Base-by-base conservation (phyloP, 2,329 filamentous ascomycete species). In the Cladophialophora yegresii region DNA sequence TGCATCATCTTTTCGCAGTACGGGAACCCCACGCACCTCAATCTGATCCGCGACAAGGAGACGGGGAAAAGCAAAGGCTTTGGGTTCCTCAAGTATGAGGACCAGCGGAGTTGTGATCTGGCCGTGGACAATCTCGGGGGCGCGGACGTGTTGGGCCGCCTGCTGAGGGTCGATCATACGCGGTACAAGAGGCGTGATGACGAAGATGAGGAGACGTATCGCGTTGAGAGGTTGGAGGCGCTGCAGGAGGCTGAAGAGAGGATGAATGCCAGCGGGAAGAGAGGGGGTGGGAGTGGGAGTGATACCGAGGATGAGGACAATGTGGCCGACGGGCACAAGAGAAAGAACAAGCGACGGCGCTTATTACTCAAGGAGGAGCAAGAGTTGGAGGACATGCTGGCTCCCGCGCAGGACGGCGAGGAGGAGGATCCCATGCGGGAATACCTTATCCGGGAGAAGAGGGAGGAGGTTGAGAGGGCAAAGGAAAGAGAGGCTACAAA, bases 361-460 rank as follows among this genome's bases (percentile, higher is more conserved):
- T 77, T 90, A 80, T 77, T 90, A 80, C 77, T 96, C 10, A 89
- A 87, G 66, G 93, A 97, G 74, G 93, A 98, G 78, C 80, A 82
- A 61, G 93, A 98, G 75, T 78, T 98, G 56, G 86, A 86, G 57
- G 83, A 87, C 51, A 76, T 98, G 62, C 86, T 96, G 58, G 80
- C 85, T 33, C 67, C 67, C 54, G 68, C 66, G 61, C 67, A 72
- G 60, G 88, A 93, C 16, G 89, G 96, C 69, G 95, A 98, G 69
- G 93, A 97, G 26, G 93, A 98, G 66, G 95, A 99, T 75, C 95
- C 95, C 0, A 99, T 99, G 95, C 97, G 96, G 78, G 87, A 86
- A 43, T 97, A 91, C 72, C 75, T 98, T 68, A 87, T 97, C 58
- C 86, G 93, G 68, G 90, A 96, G 78, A 97, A 98, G 83, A 92